Conservation (phyloP, 2,329 filamentous ascomycete species). For the Corniculantispora saksenae region DNA sequence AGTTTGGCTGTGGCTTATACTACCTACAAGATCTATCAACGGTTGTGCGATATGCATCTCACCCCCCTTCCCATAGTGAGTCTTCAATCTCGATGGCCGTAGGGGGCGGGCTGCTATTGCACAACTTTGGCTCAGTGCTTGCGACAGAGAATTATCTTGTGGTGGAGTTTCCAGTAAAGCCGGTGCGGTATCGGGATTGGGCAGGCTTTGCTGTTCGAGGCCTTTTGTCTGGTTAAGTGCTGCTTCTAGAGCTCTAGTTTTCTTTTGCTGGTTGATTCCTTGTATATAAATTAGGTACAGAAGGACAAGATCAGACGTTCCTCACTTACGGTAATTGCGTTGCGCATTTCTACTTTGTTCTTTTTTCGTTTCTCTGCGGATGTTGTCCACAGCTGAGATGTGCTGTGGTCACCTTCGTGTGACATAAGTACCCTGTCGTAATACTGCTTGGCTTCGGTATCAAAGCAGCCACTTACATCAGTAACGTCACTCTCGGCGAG, state of each 20-base stretch:
- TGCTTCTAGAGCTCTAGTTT: not conserved
- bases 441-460: too few relatives aligned
- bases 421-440: not conserved
- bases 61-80: not conserved
- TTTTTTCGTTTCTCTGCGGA: not conserved
- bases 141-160: not conserved
- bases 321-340: slow-evolving; percentile 1
- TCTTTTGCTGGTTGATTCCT: slow-evolving; percentile 1
- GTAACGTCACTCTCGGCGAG: too few relatives aligned
- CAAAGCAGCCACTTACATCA: too few relatives aligned
- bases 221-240: not conserved
- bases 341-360: slow-evolving; percentile 4
- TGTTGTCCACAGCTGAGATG: not conserved
- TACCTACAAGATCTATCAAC: not conserved
- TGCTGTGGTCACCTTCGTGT: too few relatives aligned
- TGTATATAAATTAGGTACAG: not conserved
- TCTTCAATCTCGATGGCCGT: not conserved
- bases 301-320: too few relatives aligned
- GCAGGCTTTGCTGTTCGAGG: not conserved
- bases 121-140: not conserved
- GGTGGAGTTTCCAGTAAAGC: too few relatives aligned
- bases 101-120: not conserved
- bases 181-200: too few relatives aligned
- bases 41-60: not conserved
- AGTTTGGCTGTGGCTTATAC: not conserved